Evolutionary conservation across 768 basidiomycete species (phyloP), one percentile per base, ranked within the genome.

Genomic region (Leccinellum albellum): DNA sequence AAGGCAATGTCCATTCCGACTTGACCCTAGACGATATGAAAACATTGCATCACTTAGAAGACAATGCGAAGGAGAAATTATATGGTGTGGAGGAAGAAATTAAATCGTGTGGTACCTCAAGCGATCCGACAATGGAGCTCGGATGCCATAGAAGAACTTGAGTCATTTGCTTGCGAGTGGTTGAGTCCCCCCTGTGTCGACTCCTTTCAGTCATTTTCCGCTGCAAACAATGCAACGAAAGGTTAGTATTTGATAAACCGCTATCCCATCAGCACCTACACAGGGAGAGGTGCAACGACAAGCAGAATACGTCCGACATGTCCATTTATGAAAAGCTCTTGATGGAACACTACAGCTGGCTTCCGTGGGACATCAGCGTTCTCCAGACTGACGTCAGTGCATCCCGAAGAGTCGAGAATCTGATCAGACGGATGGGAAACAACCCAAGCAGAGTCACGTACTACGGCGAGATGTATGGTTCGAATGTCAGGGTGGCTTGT

Each of bases 231-330:
- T 60, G 62, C 24, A 13, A 3, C 23, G 5, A n/a, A 17, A 45
- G 58, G 29, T 26, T 56, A 1, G 4, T 5, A 29, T 61, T 61
- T 17, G 58, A 61, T 7, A 5, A 56, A 7, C 53, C 53, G 14
- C 29, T 64, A 6, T 56, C 40, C 3, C 62, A 63, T 29, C 8
- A 1, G 0, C 54, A 64, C 40, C 62, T 63, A 4, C 50, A 60
- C 17, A 40, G 21, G 37, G 14, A 15, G 17, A 31, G 12, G 23
- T 13, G 9, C 1, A 1, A 2, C 4, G 15, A 9, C 20, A 8
- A 7, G 1, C 15, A 33, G 23, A 24, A 6, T 32, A 6, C 1
- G 3, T n/a, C 21, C 26, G 15, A 50, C n/a, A 40, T 48, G 17
- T 12, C 50, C 7, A 6, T 17, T 15, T 28, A 40, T 13, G 52